A percentile compares a stretch with the other conserved stretches of the same genome.
phyloP scores from a whole-genome alignment of 441 rosid genomes.

The Pelargonium cotyledonis region DNA sequence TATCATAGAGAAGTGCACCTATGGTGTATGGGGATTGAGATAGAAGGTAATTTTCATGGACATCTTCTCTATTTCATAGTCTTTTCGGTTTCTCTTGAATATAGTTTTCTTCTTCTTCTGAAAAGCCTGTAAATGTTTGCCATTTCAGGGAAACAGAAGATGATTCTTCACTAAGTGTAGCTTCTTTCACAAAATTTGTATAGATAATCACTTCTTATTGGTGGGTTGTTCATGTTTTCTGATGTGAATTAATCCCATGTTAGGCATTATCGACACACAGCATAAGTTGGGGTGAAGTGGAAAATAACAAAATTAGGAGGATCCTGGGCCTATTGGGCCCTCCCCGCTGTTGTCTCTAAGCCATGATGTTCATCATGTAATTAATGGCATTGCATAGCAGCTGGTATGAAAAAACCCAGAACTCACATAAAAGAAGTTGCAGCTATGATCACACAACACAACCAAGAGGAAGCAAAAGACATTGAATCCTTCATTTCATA shows the following conservation, averaged over 20 bases:
- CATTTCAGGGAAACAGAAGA: not conserved
- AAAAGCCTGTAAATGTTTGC: not conserved
- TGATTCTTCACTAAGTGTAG: conserved; percentile 1
- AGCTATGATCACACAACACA: conserved; percentile 1
- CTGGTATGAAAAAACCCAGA: conserved; percentile 16
- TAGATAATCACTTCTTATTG: too few relatives aligned
- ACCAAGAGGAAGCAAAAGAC: conserved; percentile 19
- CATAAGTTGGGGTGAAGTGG: not conserved
- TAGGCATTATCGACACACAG: not conserved
- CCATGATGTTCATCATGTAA: conserved; percentile 3
- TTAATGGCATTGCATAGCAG: not conserved
- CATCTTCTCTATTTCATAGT: not conserved
- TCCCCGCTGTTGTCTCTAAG: not conserved
- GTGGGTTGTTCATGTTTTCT: too few relatives aligned
- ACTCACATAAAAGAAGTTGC: conserved; percentile 13
- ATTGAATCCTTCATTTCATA: conserved; percentile 28
- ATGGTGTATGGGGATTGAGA: conserved; percentile 3
- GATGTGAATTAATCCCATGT: not conserved
- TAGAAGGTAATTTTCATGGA: not conserved
- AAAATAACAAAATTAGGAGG: conserved; percentile 4
- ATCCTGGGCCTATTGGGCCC: conserved; percentile 6
- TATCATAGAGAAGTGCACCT: not conserved
- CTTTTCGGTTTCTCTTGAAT: not conserved
- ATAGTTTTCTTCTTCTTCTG: not conserved
- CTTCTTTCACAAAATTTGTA: not conserved